phyloP scores from a whole-genome alignment of 306 rosid species.

The Dryas alaskensis region DNA sequence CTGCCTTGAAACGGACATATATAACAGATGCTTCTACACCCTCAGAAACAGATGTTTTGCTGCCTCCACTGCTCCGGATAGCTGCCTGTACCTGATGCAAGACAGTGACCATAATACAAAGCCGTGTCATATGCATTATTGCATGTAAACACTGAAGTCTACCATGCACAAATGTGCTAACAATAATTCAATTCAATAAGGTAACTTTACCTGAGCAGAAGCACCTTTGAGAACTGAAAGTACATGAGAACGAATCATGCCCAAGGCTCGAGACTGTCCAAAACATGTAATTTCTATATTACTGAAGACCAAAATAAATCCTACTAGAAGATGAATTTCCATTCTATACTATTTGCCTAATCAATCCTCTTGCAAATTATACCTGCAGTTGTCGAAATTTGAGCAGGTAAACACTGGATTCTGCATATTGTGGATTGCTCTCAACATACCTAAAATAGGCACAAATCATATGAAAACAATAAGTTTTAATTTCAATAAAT shows the following conservation, averaged over 20 bases:
- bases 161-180: neutral
- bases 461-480: constrained; percentile 7
- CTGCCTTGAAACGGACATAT: constrained; percentile 98
- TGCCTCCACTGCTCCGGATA: constrained; percentile 68
- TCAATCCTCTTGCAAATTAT: constrained; percentile 20
- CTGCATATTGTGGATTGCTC: constrained; percentile 90
- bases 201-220: constrained; percentile 80
- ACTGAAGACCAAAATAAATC: constrained; percentile 13
- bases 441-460: constrained; percentile 73
- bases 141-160: neutral
- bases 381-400: constrained; percentile 99
- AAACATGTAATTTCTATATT: constrained; percentile 33
- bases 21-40: constrained; percentile 98
- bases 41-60: constrained; percentile 77
- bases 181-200: constrained; percentile 27
- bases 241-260: constrained; percentile 91
- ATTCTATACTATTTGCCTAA: constrained; percentile 10
- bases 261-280: constrained; percentile 90
- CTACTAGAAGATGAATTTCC: constrained; percentile 16
- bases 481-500: constrained; percentile 5
- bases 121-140: neutral
- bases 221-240: constrained; percentile 85
- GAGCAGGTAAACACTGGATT: constrained; percentile 93
- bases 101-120: constrained; percentile 13
- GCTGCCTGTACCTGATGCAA: constrained; percentile 83